Evolutionary conservation across 345 rosid species (phyloP).

Genomic region (Lepidium sativum): DNA sequence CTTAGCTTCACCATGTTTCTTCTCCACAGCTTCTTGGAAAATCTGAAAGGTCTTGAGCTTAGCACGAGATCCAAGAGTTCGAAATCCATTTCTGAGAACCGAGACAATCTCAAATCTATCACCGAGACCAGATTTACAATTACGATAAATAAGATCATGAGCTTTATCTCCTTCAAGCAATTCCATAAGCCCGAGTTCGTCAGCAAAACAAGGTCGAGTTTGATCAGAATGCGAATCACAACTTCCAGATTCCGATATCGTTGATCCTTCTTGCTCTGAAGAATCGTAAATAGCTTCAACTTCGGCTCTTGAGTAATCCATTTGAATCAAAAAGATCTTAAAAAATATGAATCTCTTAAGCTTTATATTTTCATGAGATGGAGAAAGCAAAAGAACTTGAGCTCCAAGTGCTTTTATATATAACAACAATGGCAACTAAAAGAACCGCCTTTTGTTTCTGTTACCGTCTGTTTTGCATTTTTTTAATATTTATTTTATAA

Average conservation of each 20-base stretch:
- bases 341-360: neutral
- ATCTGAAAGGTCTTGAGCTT: constrained; percentile 49
- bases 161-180: constrained; percentile 43
- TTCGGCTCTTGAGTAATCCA: constrained; percentile 19
- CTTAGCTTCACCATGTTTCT: constrained; percentile 31
- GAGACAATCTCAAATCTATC: constrained; percentile 31
- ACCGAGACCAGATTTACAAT: constrained; percentile 40
- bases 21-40: constrained; percentile 40
- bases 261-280: constrained; percentile 29
- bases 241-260: constrained; percentile 55
- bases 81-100: constrained; percentile 36
- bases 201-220: neutral
- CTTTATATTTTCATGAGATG: neutral
- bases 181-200: constrained; percentile 28
- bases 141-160: constrained; percentile 35
- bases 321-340: neutral
- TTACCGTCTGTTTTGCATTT: constrained; percentile 14
- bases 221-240: constrained; percentile 18
- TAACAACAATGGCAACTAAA: constrained; percentile 1
- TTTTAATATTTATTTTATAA: neutral
- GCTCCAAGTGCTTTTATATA: constrained; percentile 10
- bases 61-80: constrained; percentile 35
- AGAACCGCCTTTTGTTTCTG: constrained; percentile 23
- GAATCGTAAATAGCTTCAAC: neutral
- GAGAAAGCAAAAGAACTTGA: constrained; percentile 12